These are phyloP conservation scores for Phialophora expanda DNA, from an alignment of 2,329 filamentous ascomycete species.

Conservation along the genomic window DNA sequence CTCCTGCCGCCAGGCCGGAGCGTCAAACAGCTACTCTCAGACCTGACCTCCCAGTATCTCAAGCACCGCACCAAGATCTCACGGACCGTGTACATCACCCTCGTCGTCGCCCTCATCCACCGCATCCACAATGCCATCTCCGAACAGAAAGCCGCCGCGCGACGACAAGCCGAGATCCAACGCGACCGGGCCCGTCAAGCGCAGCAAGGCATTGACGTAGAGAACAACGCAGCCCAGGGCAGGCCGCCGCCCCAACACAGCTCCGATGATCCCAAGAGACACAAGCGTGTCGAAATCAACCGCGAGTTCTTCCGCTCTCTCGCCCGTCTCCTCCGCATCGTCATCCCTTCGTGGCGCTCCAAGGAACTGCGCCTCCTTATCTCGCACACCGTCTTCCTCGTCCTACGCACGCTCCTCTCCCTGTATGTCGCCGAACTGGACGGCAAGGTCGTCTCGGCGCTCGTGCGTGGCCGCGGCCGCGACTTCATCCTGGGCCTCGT, in stretches of 20 bases:
- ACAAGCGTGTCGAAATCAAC: constrained; percentile 90
- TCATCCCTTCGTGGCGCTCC: constrained; percentile 86
- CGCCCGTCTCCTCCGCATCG: constrained; percentile 78
- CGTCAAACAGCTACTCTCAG: constrained; percentile 67
- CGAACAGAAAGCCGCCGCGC: constrained; percentile 86
- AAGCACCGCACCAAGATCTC: constrained; percentile 81
- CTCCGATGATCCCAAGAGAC: background rate
- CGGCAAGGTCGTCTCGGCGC: constrained; percentile 85
- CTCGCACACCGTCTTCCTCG: constrained; percentile 91
- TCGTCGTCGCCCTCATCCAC: constrained; percentile 80
- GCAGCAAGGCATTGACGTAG: constrained; percentile 14
- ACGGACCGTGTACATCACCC: constrained; percentile 78
- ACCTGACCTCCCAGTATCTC: constrained; percentile 75
- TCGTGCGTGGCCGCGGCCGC: constrained; percentile 88
- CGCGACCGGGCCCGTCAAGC: constrained; percentile 56
- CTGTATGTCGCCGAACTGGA: constrained; percentile 94
- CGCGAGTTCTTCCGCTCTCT: constrained; percentile 82
- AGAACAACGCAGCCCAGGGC: background rate
- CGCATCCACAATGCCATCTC: constrained; percentile 89
- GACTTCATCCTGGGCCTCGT: constrained; percentile 87
- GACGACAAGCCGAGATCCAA: constrained; percentile 65
- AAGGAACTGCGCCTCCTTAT: constrained; percentile 84
- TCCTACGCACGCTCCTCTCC: constrained; percentile 88
- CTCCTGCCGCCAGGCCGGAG: constrained; percentile 65
- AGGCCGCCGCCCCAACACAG: background rate